Percentiles rank a stretch among this genome's conserved stretches.
These are phyloP conservation scores for Paraglomus occultum DNA, from an alignment of 192 early-diverging fungal species.

Conservation along the genomic window DNA sequence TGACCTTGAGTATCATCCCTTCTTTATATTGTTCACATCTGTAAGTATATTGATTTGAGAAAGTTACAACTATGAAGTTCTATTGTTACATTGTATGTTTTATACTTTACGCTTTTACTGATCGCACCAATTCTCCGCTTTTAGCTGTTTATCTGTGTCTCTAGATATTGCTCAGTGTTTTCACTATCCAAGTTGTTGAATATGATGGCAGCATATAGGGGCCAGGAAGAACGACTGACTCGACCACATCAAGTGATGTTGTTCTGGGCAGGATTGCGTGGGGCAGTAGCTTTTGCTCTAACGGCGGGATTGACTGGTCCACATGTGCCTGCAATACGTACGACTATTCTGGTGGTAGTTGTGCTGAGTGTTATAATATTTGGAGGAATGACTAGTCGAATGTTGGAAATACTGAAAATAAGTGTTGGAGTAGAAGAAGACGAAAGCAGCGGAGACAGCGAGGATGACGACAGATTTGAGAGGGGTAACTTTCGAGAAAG, in stretches of 20 bases:
- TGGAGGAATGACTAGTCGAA: conserved; percentile 85
- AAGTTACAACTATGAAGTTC: conserved; percentile 25
- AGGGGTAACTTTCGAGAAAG: conserved; percentile 33
- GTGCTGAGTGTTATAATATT: conserved; percentile 88
- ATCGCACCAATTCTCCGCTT: not conserved
- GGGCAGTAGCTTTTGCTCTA: conserved; percentile 95
- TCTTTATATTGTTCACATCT: conserved; percentile 74
- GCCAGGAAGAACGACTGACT: conserved; percentile 48
- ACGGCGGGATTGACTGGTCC: conserved; percentile 75
- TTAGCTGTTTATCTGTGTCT: conserved; percentile 78
- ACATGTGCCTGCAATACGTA: conserved; percentile 70
- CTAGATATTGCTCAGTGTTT: conserved; percentile 83
- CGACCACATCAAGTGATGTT: conserved; percentile 87
- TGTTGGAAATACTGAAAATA: conserved; percentile 76
- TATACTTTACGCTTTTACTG: conserved; percentile 8
- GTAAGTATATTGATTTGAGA: conserved; percentile 35
- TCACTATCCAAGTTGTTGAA: conserved; percentile 86
- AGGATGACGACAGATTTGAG: conserved; percentile 42
- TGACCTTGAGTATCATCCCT: conserved; percentile 67
- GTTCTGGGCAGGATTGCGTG: conserved; percentile 90
- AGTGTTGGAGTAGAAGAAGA: conserved; percentile 68
- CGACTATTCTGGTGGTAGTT: conserved; percentile 90
- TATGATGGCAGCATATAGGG: conserved; percentile 53
- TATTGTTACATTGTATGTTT: conserved; percentile 28
- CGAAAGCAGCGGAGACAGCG: conserved; percentile 42